Evolutionary conservation across 1,139 yeast genomes (phyloP).

Genomic region (Debaryomyces psychrophilus): DNA sequence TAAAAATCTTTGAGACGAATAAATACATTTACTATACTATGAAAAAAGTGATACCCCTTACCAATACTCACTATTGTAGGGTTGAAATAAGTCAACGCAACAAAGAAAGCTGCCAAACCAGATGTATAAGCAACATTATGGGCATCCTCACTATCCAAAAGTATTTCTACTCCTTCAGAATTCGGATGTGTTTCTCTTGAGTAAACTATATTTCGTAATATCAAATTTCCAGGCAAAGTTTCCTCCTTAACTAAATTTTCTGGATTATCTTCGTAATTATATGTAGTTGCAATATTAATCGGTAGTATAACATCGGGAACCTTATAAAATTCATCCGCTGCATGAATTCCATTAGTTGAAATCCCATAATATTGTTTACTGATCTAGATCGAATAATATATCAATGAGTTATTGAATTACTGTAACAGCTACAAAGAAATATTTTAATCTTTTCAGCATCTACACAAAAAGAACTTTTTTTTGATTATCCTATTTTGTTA

Average conservation of each 20-base stretch:
- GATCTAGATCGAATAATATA: no score
- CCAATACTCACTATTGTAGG: slow-evolving; percentile 80
- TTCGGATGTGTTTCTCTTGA: slow-evolving; percentile 78
- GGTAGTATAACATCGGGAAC: slow-evolving; percentile 74
- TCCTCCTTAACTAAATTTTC: slow-evolving; percentile 39
- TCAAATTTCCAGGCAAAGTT: slow-evolving; percentile 26
- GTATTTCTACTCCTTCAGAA: slow-evolving; percentile 64
- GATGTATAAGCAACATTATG: slow-evolving; percentile 66
- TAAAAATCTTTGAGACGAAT: slow-evolving; percentile 63
- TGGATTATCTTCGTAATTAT: slow-evolving; percentile 64
- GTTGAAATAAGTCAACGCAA: slow-evolving; percentile 66
- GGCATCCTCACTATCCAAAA: slow-evolving; percentile 57
- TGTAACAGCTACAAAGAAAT: no score
- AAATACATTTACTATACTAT: slow-evolving; percentile 65
- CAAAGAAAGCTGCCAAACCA: slow-evolving; percentile 82
- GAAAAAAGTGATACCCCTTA: slow-evolving; percentile 75
- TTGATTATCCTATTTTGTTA: no score
- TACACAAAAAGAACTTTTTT: no score
- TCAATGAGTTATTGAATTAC: no score
- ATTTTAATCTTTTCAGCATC: neutral
- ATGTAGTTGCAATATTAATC: slow-evolving; percentile 80
- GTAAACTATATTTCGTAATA: slow-evolving; percentile 46
- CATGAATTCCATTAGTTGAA: slow-evolving; percentile 61
- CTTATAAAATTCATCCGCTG: slow-evolving; percentile 52
- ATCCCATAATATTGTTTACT: slow-evolving; percentile 28